Percentiles rank a stretch among this genome's conserved stretches.
These are phyloP conservation scores for Quercus wislizeni DNA, from an alignment of 306 rosid genomes.

Conservation along the genomic window DNA sequence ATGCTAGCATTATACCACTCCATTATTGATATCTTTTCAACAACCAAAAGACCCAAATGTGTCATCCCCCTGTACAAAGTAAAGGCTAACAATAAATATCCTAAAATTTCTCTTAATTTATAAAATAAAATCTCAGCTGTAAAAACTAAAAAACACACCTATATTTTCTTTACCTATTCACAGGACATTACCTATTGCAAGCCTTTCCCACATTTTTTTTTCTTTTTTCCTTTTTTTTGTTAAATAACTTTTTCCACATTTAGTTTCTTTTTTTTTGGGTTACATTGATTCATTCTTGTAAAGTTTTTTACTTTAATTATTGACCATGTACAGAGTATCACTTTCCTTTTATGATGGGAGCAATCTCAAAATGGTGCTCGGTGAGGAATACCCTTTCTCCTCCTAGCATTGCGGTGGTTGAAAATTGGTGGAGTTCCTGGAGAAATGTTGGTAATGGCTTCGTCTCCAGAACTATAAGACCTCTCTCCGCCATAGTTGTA, in stretches of 20 bases:
- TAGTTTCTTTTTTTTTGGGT: not conserved
- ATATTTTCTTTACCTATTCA: not conserved
- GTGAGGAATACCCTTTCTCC: conserved; percentile 51
- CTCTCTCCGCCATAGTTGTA: conserved; percentile 1
- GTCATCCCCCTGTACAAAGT: not conserved
- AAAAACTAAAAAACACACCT: not conserved
- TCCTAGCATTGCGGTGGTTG: conserved; percentile 44
- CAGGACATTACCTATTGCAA: not conserved
- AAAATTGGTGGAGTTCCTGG: conserved; percentile 41
- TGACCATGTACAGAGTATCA: not conserved
- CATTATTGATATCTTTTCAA: not conserved
- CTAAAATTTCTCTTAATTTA: not conserved
- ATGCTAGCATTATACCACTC: not conserved
- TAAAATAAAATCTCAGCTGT: not conserved
- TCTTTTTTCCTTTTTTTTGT: not conserved
- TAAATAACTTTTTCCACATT: not conserved
- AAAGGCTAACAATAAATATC: not conserved
- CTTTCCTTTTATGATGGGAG: not conserved
- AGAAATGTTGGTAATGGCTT: conserved; percentile 23
- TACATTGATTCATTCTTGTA: not conserved
- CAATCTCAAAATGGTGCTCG: conserved; percentile 41
- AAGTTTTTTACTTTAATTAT: not conserved
- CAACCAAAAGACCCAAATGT: not conserved
- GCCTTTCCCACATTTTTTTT: not conserved
- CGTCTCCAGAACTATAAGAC: conserved; percentile 16